These are phyloP conservation scores for Exophiala aquamarina DNA, from an alignment of 2,329 filamentous ascomycete genomes.

Conservation along the genomic window DNA sequence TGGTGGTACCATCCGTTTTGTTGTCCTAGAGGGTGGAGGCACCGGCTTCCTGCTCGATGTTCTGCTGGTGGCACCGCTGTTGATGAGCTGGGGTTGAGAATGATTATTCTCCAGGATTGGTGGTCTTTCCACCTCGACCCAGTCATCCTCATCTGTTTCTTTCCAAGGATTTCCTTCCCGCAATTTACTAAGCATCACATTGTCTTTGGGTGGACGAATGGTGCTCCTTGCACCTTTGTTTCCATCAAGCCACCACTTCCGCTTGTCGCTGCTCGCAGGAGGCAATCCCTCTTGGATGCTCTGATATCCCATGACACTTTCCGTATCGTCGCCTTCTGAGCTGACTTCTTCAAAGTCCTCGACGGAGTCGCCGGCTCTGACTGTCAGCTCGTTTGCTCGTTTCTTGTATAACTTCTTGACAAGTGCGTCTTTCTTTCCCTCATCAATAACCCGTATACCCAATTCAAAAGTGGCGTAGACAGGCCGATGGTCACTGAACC, in stretches of 20 bases:
- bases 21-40: constrained; percentile 22
- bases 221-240: constrained; percentile 70
- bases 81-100: constrained; percentile 2
- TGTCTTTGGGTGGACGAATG: constrained; percentile 63
- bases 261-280: constrained; percentile 60
- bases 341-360: constrained; percentile 59
- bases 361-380: constrained; percentile 58
- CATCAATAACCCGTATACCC: constrained; percentile 76
- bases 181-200: constrained; percentile 68
- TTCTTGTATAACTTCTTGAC: constrained; percentile 72
- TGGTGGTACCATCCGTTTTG: constrained; percentile 18
- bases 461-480: constrained; percentile 90
- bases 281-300: constrained; percentile 75
- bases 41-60: constrained; percentile 30
- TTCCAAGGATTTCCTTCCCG: constrained; percentile 81
- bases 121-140: constrained; percentile 56
- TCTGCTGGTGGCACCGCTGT: constrained; percentile 16
- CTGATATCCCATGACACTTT: constrained; percentile 78
- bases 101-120: constrained; percentile 16
- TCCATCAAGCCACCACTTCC: constrained; percentile 66
- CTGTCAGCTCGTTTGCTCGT: constrained; percentile 60
- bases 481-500: constrained; percentile 93
- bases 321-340: constrained; percentile 52
- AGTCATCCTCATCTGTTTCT: constrained; percentile 68
- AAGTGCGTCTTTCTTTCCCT: constrained; percentile 68